These are phyloP conservation scores for Trametes versicolor DNA, from an alignment of 1,284 basidiomycete genomes.

Conservation along the genomic window DNA sequence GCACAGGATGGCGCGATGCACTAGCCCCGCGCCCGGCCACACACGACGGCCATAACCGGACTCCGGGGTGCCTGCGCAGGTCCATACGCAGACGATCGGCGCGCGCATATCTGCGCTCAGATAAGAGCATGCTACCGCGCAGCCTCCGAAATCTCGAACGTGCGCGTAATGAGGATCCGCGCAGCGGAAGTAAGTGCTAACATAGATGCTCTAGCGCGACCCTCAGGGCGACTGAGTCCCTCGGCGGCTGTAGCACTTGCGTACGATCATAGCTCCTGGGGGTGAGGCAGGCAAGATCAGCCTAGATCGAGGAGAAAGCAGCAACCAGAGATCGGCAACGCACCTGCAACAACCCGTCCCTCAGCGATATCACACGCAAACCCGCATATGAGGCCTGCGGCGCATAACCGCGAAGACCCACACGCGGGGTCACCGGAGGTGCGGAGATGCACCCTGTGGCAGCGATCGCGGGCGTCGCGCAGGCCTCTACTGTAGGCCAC, in stretches of 20 bases:
- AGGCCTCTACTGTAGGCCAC: too few species aligned
- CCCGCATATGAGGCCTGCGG: not conserved
- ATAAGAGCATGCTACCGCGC: constrained; percentile 3
- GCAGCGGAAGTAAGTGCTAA: constrained; percentile 1
- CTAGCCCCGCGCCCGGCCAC: too few species aligned
- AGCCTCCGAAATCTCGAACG: not conserved
- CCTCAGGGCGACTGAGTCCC: not conserved
- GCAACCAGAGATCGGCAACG: not conserved
- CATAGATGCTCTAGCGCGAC: not conserved
- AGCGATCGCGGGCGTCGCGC: too few species aligned
- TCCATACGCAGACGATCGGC: not conserved
- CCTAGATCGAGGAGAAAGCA: not conserved
- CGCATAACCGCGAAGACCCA: not conserved
- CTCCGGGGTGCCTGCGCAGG: not conserved
- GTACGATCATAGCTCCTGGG: not conserved
- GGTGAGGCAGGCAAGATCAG: not conserved
- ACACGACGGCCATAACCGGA: too few species aligned
- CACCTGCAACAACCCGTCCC: not conserved
- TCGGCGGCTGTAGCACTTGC: not conserved
- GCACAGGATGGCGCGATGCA: too few species aligned
- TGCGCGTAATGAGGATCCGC: constrained; percentile 4
- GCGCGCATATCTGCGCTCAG: not conserved
- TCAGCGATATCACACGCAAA: not conserved
- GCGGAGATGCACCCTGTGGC: constrained; percentile 4
- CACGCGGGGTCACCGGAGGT: constrained; percentile 4